These are phyloP conservation scores for Trichophyton verrucosum DNA, from an alignment of 2,329 filamentous ascomycete genomes.

Conservation along the genomic window DNA sequence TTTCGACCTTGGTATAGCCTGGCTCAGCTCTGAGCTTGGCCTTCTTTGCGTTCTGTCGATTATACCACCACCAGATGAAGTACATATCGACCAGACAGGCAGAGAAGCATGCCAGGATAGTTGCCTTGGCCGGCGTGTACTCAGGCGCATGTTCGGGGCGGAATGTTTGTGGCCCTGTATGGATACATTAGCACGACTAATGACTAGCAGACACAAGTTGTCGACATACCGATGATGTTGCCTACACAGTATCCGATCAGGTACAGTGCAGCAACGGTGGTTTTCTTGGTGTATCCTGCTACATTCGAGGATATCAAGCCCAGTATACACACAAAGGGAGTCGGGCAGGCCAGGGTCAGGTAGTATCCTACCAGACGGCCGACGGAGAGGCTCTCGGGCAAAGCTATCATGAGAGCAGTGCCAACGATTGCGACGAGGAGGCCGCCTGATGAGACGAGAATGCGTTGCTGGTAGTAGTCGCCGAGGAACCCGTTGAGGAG, in stretches of 20 bases:
- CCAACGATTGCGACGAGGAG: constrained; percentile 45
- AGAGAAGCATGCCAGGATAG: constrained; percentile 19
- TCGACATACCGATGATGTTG: constrained; percentile 42
- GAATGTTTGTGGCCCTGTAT: constrained; percentile 41
- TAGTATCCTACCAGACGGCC: constrained; percentile 55
- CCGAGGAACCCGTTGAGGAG: constrained; percentile 46
- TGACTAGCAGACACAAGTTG: neutral
- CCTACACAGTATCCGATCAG: constrained; percentile 39
- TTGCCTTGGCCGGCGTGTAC: constrained; percentile 23
- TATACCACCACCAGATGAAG: constrained; percentile 53
- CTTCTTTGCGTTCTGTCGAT: constrained; percentile 48
- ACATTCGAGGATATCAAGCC: constrained; percentile 52
- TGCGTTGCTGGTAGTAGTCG: constrained; percentile 44
- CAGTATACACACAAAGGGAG: constrained; percentile 51
- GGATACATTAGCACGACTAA: neutral
- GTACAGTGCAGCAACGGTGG: constrained; percentile 39
- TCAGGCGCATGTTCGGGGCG: constrained; percentile 40
- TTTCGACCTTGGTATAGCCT: constrained; percentile 49
- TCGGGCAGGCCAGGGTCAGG: constrained; percentile 48
- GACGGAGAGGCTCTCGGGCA: constrained; percentile 45
- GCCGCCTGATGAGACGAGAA: constrained; percentile 44
- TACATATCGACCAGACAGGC: constrained; percentile 38
- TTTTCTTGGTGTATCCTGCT: constrained; percentile 43
- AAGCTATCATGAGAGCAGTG: constrained; percentile 51
- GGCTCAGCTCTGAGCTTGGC: constrained; percentile 39